Evolutionary conservation across 495 filamentous ascomycete species (phyloP).

Genomic region (Penicillium cosmopolitanum): DNA sequence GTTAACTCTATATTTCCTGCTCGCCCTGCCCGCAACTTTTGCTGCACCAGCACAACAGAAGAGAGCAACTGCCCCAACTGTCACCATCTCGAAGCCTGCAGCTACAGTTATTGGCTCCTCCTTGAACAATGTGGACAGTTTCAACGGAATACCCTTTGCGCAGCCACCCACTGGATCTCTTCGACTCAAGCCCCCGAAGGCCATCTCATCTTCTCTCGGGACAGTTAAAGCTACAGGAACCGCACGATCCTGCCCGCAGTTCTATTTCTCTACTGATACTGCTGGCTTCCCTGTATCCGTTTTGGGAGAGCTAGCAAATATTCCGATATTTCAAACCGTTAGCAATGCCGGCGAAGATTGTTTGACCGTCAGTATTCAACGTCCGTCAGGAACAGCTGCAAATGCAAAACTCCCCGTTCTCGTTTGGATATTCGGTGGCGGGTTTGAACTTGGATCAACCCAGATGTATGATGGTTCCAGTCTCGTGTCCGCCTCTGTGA

Average conservation of each 20-base stretch:
- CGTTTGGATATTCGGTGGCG: slow-evolving; percentile 72
- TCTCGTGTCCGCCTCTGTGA: slow-evolving; percentile 55
- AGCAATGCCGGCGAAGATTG: slow-evolving; percentile 63
- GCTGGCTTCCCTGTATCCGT: slow-evolving; percentile 43
- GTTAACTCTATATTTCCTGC: not conserved
- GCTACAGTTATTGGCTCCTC: slow-evolving; percentile 56
- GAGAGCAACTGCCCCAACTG: slow-evolving; percentile 33
- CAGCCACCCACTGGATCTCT: slow-evolving; percentile 60
- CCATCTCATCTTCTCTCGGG: slow-evolving; percentile 52
- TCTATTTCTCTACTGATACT: slow-evolving; percentile 46
- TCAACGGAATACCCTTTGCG: slow-evolving; percentile 69
- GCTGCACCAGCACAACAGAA: slow-evolving; percentile 28
- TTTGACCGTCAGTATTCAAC: slow-evolving; percentile 65
- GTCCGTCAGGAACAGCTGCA: slow-evolving; percentile 57
- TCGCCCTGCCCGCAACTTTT: slow-evolving; percentile 9
- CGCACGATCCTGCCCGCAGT: slow-evolving; percentile 59
- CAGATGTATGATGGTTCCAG: slow-evolving; percentile 61
- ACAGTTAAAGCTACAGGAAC: slow-evolving; percentile 53
- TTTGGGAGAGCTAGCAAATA: slow-evolving; percentile 54
- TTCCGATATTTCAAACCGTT: slow-evolving; percentile 59
- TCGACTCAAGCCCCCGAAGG: slow-evolving; percentile 62
- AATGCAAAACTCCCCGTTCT: slow-evolving; percentile 64
- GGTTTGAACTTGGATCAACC: slow-evolving; percentile 64
- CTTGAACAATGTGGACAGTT: slow-evolving; percentile 46
- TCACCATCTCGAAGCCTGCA: slow-evolving; percentile 49